Evolutionary conservation across 176 grass and related monocot species (phyloP).

Genomic region (Triticum dicoccoides): DNA sequence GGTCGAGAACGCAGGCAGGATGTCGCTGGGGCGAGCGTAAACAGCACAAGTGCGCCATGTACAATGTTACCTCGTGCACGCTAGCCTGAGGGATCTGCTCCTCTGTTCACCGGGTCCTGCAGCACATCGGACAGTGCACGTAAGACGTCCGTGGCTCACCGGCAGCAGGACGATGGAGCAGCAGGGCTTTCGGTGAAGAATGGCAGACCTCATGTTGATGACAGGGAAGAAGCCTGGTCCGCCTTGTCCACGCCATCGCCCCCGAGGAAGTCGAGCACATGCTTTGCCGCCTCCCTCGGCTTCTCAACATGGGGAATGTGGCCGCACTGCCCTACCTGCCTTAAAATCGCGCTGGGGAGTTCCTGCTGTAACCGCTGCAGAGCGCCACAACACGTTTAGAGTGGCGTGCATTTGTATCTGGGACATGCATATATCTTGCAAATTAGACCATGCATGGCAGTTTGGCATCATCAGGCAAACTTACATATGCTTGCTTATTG

Average conservation of each 20-base stretch:
- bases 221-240: not conserved
- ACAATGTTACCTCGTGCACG: not conserved
- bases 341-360: conserved; percentile 50
- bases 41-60: not conserved
- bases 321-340: conserved; percentile 62
- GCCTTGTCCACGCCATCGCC: not conserved
- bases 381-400: not conserved
- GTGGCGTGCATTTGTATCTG: not conserved
- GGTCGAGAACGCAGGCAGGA: not conserved
- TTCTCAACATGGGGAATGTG: conserved; percentile 94
- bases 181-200: not conserved
- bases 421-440: not conserved
- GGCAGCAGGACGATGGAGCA: not conserved
- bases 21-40: not conserved
- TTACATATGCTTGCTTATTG: conserved; percentile 71
- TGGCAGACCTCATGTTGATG: conserved; percentile 8
- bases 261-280: conserved; percentile 61
- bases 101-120: conserved; percentile 27
- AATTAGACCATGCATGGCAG: not conserved
- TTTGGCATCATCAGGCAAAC: conserved; percentile 17
- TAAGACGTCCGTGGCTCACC: not conserved
- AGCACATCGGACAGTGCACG: not conserved
- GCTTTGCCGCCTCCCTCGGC: conserved; percentile 42
- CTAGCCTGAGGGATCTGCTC: not conserved
- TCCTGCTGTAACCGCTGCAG: conserved; percentile 80